A percentile compares a stretch with the other conserved stretches of the same genome.
These are phyloP conservation scores for Bonnemaisonia californica DNA, from an alignment of 31 red algal genomes.

Conservation along the genomic window DNA sequence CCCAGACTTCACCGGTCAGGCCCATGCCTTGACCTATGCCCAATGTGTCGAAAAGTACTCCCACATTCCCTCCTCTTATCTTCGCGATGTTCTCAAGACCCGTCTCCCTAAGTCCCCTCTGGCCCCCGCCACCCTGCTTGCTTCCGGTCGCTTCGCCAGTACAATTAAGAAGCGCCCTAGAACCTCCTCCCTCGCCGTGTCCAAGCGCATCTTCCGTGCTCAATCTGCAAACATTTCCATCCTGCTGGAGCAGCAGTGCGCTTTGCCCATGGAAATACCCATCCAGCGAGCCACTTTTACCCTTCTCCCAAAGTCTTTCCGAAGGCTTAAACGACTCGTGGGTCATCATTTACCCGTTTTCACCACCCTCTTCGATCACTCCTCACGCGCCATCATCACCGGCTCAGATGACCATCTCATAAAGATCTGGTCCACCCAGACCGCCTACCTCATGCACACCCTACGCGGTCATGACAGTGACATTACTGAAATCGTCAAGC, in stretches of 20 bases:
- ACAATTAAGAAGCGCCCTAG: slow-evolving; percentile 14
- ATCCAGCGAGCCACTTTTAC: slow-evolving; percentile 22
- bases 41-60: slow-evolving; percentile 8
- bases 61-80: slow-evolving; percentile 25
- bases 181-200: neutral
- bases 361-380: slow-evolving; percentile 63
- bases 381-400: slow-evolving; percentile 46
- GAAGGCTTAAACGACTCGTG: slow-evolving; percentile 62
- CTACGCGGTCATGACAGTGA: slow-evolving; percentile 72
- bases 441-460: slow-evolving; percentile 53
- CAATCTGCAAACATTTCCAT: slow-evolving; percentile 1
- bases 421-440: slow-evolving; percentile 73
- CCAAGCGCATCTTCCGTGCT: neutral
- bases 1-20: slow-evolving; percentile 14
- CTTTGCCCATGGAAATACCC: neutral
- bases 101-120: slow-evolving; percentile 14
- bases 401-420: slow-evolving; percentile 78
- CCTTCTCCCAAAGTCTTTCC: slow-evolving; percentile 52
- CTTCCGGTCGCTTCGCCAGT: neutral
- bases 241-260: slow-evolving; percentile 11
- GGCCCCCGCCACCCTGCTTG: slow-evolving; percentile 1
- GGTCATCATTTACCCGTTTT: slow-evolving; percentile 74
- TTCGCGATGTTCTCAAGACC: slow-evolving; percentile 17
- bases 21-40: slow-evolving; percentile 5
- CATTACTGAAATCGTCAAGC: slow-evolving; percentile 64